Conservation (phyloP, 371 early-diverging fungal genomes). For the Mortierella sp. region DNA sequence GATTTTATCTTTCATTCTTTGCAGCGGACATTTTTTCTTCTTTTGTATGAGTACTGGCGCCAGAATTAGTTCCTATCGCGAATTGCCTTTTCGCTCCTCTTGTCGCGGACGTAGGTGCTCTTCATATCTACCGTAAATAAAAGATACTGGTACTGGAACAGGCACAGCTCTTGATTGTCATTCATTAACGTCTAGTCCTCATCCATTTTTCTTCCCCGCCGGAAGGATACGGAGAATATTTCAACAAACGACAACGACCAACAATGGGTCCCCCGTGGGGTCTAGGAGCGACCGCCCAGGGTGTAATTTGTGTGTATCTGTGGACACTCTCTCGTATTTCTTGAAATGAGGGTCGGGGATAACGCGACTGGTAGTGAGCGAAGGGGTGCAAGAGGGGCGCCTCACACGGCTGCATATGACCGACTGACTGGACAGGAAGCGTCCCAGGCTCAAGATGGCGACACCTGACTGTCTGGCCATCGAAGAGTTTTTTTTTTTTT, state of each 20-base stretch:
- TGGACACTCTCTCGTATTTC: background rate
- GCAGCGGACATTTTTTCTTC: constrained; percentile 9
- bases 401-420: background rate
- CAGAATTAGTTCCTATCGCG: background rate
- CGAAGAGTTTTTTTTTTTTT: background rate
- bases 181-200: background rate
- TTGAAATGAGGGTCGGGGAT: background rate
- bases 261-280: background rate
- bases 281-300: background rate
- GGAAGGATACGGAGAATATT: constrained; percentile 7
- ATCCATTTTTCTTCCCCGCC: background rate
- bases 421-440: background rate
- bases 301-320: background rate
- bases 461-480: background rate
- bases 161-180: constrained; percentile 3
- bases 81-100: constrained; percentile 8
- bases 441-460: background rate
- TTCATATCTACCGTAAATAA: background rate
- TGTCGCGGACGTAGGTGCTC: background rate
- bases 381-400: background rate
- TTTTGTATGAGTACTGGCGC: background rate
- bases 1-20: constrained; percentile 4
- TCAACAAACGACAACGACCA: constrained; percentile 1
- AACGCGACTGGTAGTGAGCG: background rate
- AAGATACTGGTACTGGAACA: background rate